Evolutionary conservation across 148 eudicot genomes (phyloP).

Genomic region (Amaranthus hypochondriacus): DNA sequence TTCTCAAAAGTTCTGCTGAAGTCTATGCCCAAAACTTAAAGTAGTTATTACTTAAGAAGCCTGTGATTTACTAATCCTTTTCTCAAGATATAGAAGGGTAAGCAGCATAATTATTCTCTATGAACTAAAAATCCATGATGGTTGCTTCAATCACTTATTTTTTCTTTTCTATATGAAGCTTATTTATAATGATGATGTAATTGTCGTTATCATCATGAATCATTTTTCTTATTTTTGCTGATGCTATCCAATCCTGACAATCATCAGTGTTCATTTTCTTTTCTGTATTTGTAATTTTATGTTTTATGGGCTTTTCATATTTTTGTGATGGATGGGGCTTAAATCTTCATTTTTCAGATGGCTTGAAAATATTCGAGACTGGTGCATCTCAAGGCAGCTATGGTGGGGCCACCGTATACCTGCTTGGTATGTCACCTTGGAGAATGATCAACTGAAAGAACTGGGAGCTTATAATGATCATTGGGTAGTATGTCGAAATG

Average conservation of each 20-base stretch:
- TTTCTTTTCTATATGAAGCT: background rate
- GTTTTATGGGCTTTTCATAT: background rate
- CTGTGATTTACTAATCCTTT: background rate
- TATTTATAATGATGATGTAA: background rate
- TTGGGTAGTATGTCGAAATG: constrained; percentile 86
- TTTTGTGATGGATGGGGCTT: background rate
- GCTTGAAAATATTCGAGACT: constrained; percentile 95
- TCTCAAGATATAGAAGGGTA: background rate
- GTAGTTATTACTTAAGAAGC: background rate
- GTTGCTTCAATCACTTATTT: no score
- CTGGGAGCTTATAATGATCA: constrained; percentile 73
- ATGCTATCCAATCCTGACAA: background rate
- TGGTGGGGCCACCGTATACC: constrained; percentile 99
- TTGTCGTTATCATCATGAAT: background rate
- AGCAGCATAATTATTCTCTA: background rate
- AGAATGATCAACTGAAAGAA: constrained; percentile 70
- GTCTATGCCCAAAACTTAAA: background rate
- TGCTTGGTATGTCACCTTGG: constrained; percentile 87
- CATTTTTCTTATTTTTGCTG: background rate
- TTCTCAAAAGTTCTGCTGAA: no score
- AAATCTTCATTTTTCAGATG: constrained; percentile 42
- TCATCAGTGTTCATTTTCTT: background rate
- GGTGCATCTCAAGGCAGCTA: constrained; percentile 97
- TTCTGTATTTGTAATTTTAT: background rate
- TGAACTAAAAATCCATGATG: no score